phyloP scores from a whole-genome alignment of 805 yeast species.

The Kurtzmaniella cleridarum region DNA sequence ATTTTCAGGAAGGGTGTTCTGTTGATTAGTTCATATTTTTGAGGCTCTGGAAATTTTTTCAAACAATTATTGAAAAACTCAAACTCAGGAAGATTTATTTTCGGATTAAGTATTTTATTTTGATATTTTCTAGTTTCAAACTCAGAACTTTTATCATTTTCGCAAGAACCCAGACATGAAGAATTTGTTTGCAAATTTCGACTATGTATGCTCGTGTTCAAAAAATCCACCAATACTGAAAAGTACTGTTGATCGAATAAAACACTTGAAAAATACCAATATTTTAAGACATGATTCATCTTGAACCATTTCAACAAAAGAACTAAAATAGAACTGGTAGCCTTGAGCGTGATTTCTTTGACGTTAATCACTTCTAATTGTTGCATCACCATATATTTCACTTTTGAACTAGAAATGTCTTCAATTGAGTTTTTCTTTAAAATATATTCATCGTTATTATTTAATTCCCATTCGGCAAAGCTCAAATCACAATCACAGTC shows the following conservation, averaged over 20 bases:
- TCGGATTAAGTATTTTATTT: slow-evolving; percentile 36
- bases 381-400: slow-evolving; percentile 24
- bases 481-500: slow-evolving; percentile 31
- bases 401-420: slow-evolving; percentile 5
- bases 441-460: slow-evolving; percentile 13
- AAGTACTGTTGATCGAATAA: slow-evolving; percentile 69
- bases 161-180: slow-evolving; percentile 7
- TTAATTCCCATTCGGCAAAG: slow-evolving; percentile 31
- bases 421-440: slow-evolving; percentile 5
- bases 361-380: slow-evolving; percentile 51
- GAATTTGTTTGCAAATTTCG: slow-evolving; percentile 21
- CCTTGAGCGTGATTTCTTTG: slow-evolving; percentile 60
- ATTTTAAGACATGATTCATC: slow-evolving; percentile 69
- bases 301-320: slow-evolving; percentile 73
- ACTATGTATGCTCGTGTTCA: slow-evolving; percentile 32
- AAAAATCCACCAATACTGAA: slow-evolving; percentile 23
- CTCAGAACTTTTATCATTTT: slow-evolving; percentile 12
- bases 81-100: slow-evolving; percentile 23
- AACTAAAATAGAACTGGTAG: slow-evolving; percentile 48
- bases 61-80: slow-evolving; percentile 36
- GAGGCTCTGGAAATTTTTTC: slow-evolving; percentile 10
- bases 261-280: slow-evolving; percentile 65
- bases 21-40: slow-evolving; percentile 24
- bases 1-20: slow-evolving; percentile 21
- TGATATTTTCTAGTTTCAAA: slow-evolving; percentile 31